A percentile compares a stretch with the other conserved stretches of the same genome.
Evolutionary conservation across 345 rosid genomes (phyloP).

Genomic region (Bruguiera gymnorhiza): DNA sequence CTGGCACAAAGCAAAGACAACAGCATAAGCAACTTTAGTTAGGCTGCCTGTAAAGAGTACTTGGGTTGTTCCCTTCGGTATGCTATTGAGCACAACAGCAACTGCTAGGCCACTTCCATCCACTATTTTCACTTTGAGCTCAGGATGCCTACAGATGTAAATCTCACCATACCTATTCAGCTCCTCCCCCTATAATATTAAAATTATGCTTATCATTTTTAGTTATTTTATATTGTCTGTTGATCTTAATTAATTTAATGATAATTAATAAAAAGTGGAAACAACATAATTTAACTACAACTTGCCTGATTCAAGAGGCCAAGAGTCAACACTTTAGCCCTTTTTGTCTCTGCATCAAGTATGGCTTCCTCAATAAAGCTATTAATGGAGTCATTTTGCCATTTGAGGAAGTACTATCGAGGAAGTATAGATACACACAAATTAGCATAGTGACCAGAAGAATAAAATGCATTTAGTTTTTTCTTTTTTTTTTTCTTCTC

Average conservation of each 20-base stretch:
- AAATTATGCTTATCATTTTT: background rate
- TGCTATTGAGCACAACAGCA: constrained; percentile 47
- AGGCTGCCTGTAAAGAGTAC: constrained; percentile 45
- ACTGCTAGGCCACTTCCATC: constrained; percentile 66
- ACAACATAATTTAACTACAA: too few relatives aligned
- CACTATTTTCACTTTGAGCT: constrained; percentile 48
- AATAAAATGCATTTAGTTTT: background rate
- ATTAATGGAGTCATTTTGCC: constrained; percentile 42
- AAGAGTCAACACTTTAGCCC: constrained; percentile 54
- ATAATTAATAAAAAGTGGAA: too few relatives aligned
- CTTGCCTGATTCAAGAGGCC: constrained; percentile 67
- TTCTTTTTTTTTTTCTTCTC: too few relatives aligned
- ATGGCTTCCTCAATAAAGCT: constrained; percentile 56
- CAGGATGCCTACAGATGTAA: constrained; percentile 43
- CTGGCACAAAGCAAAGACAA: constrained; percentile 41
- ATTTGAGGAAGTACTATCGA: constrained; percentile 37
- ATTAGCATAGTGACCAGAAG: background rate
- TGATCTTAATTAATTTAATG: too few relatives aligned
- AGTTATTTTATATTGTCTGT: too few relatives aligned
- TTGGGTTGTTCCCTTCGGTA: constrained; percentile 51
- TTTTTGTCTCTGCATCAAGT: constrained; percentile 50
- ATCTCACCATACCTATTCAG: constrained; percentile 48
- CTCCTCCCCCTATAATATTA: constrained; percentile 43
- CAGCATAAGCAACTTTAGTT: constrained; percentile 51
- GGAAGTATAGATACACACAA: background rate